phyloP scores from a whole-genome alignment of 83 land plant species.

The Isoetes engelmannii region DNA sequence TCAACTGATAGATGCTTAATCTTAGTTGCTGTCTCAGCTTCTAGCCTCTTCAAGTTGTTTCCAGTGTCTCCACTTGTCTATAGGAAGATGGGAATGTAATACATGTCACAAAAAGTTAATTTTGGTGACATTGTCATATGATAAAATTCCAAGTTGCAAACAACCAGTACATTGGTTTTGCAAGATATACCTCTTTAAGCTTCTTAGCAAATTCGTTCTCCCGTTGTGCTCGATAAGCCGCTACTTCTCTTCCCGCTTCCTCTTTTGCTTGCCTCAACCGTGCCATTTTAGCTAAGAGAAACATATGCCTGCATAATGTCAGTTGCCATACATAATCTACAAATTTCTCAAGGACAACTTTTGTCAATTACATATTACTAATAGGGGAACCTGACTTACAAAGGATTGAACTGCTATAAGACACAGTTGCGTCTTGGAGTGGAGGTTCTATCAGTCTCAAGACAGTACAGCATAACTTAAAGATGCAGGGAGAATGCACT shows the following conservation, averaged over 20 bases:
- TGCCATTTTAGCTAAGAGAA: constrained; percentile 36
- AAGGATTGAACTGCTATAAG: no score
- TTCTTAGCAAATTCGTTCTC: constrained; percentile 51
- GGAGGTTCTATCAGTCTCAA: no score
- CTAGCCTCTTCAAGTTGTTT: constrained; percentile 47
- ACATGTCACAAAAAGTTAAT: constrained; percentile 1
- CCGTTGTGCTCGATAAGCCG: constrained; percentile 42
- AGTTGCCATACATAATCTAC: no score
- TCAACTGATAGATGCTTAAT: constrained; percentile 48
- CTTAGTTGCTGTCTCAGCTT: constrained; percentile 59
- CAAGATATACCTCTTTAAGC: constrained; percentile 26
- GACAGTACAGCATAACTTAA: no score
- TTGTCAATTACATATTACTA: no score
- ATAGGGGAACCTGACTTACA: no score
- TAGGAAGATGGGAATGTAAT: neutral
- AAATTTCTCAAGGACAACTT: no score
- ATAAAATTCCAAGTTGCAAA: neutral
- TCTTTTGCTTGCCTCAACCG: constrained; percentile 69
- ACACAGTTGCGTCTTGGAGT: no score
- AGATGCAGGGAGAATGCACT: no score
- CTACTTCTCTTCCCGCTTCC: constrained; percentile 60
- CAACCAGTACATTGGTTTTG: neutral
- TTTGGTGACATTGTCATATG: neutral
- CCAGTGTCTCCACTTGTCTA: constrained; percentile 53
- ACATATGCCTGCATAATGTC: no score